These are phyloP conservation scores for Aaosphaeria arxii DNA, from an alignment of 2,329 filamentous ascomycete genomes.

Conservation along the genomic window DNA sequence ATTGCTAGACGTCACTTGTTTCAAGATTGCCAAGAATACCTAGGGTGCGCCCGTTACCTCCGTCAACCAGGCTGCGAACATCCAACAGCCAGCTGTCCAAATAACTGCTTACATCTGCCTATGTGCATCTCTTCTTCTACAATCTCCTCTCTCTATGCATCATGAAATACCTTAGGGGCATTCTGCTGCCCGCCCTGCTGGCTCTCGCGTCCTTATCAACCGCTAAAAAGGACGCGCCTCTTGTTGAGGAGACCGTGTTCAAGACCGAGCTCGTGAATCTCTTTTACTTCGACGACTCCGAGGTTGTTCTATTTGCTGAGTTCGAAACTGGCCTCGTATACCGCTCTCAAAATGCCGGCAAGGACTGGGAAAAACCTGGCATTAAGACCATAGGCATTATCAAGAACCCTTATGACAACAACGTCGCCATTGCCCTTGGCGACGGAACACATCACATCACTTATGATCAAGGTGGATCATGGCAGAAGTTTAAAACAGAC, in stretches of 20 bases:
- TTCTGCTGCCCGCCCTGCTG: slow-evolving; percentile 52
- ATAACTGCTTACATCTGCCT: slow-evolving; percentile 10
- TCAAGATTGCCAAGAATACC: slow-evolving; percentile 18
- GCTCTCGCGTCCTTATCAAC: slow-evolving; percentile 35
- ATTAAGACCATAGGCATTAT: slow-evolving; percentile 62
- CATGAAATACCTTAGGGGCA: slow-evolving; percentile 38
- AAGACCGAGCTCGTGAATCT: slow-evolving; percentile 65
- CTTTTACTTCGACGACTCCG: slow-evolving; percentile 88
- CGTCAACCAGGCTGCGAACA: slow-evolving; percentile 30
- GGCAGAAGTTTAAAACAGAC: slow-evolving; percentile 69
- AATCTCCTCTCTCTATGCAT: slow-evolving; percentile 31
- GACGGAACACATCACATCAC: slow-evolving; percentile 76
- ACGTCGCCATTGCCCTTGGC: slow-evolving; percentile 79
- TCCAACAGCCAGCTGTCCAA: slow-evolving; percentile 35
- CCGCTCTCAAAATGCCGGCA: slow-evolving; percentile 78
- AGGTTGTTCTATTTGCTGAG: slow-evolving; percentile 76
- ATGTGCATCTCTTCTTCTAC: slow-evolving; percentile 7
- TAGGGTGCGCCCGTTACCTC: slow-evolving; percentile 19
- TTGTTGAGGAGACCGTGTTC: slow-evolving; percentile 64
- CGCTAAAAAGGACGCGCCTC: slow-evolving; percentile 62
- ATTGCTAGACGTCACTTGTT: not conserved
- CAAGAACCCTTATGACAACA: slow-evolving; percentile 75
- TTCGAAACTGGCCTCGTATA: slow-evolving; percentile 62
- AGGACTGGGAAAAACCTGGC: slow-evolving; percentile 66
- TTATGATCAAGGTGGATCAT: slow-evolving; percentile 75